These are phyloP conservation scores for Podospora sp. DNA, from an alignment of 495 filamentous ascomycete genomes.

Conservation along the genomic window DNA sequence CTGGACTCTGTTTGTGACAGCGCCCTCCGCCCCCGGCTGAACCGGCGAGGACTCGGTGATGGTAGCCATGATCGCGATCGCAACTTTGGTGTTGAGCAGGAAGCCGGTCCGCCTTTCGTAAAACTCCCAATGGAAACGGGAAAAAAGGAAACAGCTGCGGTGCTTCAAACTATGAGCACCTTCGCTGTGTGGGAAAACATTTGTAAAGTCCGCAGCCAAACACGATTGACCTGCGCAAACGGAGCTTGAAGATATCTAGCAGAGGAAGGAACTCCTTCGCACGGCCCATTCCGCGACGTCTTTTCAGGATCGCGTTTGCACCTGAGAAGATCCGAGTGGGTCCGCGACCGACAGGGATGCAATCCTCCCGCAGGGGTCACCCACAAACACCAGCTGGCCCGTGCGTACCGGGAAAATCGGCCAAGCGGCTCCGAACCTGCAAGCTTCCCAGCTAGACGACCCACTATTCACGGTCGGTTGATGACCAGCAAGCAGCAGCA, in stretches of 20 bases:
- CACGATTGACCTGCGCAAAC: too few species aligned
- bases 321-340: background rate
- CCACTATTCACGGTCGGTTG: background rate
- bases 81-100: background rate
- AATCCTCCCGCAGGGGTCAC: background rate
- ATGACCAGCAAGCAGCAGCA: background rate
- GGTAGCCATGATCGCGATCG: slow-evolving; percentile 26
- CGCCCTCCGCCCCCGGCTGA: background rate
- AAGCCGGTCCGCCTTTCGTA: background rate
- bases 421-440: background rate
- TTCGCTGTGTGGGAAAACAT: background rate
- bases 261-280: background rate
- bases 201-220: too few species aligned
- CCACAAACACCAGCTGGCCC: background rate
- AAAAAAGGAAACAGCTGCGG: background rate
- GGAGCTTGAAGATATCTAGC: background rate
- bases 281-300: slow-evolving; percentile 1
- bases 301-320: slow-evolving; percentile 4
- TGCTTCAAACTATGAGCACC: slow-evolving; percentile 3
- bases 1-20: background rate
- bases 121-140: background rate
- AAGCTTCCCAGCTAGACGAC: background rate
- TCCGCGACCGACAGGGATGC: background rate
- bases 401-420: slow-evolving; percentile 11
- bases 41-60: slow-evolving; percentile 7